Evolutionary conservation across 2,329 filamentous ascomycete genomes (phyloP).

Genomic region (Neonectria hederae): DNA sequence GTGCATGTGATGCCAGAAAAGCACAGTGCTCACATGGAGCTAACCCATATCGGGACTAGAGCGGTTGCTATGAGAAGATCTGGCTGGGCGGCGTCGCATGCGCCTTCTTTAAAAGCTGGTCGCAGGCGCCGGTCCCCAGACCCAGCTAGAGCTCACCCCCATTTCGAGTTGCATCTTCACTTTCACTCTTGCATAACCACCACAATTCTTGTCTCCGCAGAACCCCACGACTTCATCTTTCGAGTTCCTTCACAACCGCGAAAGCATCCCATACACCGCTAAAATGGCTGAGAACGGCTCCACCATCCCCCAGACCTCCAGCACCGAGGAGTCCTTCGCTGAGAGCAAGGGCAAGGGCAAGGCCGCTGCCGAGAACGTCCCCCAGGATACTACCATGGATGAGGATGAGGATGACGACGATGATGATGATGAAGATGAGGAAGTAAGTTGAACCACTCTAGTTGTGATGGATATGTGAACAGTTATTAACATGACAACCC

Average conservation of each 20-base stretch:
- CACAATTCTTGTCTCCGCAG: slow-evolving; percentile 26
- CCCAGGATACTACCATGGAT: slow-evolving; percentile 73
- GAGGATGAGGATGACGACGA: slow-evolving; percentile 81
- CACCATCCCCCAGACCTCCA: slow-evolving; percentile 56
- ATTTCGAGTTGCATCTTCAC: slow-evolving; percentile 39
- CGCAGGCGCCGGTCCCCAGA: slow-evolving; percentile 32
- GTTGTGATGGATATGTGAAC: neutral
- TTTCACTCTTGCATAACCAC: slow-evolving; percentile 29
- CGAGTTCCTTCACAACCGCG: neutral
- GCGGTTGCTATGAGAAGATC: slow-evolving; percentile 44
- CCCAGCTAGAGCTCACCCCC: slow-evolving; percentile 40
- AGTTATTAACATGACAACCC: slow-evolving; percentile 37
- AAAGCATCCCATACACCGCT: slow-evolving; percentile 16
- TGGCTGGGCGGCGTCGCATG: slow-evolving; percentile 36
- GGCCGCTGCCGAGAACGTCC: slow-evolving; percentile 60
- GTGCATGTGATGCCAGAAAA: slow-evolving; percentile 28
- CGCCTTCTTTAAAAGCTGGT: slow-evolving; percentile 42
- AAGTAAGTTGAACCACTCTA: slow-evolving; percentile 36
- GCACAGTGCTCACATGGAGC: slow-evolving; percentile 5
- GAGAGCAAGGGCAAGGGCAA: slow-evolving; percentile 91
- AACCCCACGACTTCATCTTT: slow-evolving; percentile 12
- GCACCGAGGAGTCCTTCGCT: slow-evolving; percentile 51
- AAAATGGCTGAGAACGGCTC: slow-evolving; percentile 62
- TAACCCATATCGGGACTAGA: slow-evolving; percentile 41
- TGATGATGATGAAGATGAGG: slow-evolving; percentile 60